phyloP scores from a whole-genome alignment of 768 basidiomycete genomes.

The Tubosaeta brunneosetosa region DNA sequence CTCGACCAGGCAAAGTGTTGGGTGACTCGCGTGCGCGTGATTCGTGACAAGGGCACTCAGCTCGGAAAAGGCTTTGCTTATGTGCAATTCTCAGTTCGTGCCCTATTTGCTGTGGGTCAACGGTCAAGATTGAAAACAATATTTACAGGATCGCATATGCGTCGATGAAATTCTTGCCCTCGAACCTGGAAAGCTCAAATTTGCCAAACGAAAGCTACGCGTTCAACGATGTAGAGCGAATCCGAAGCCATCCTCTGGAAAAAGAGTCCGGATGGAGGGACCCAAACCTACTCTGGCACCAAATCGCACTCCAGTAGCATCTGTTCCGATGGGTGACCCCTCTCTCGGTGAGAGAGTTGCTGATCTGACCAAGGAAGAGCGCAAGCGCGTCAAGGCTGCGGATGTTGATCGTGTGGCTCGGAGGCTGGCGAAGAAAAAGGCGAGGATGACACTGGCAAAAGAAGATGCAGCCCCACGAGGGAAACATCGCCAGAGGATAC shows the following conservation, averaged over 20 bases:
- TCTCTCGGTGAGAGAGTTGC: conserved; percentile 72
- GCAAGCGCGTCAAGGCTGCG: conserved; percentile 75
- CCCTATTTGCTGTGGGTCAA: neutral
- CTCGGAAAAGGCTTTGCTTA: conserved; percentile 96
- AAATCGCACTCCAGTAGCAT: conserved; percentile 7
- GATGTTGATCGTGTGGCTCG: conserved; percentile 80
- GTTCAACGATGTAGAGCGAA: conserved; percentile 87
- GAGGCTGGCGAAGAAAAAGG: conserved; percentile 87
- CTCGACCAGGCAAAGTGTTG: conserved; percentile 45
- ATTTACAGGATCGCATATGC: conserved; percentile 73
- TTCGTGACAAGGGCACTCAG: conserved; percentile 87
- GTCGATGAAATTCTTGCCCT: conserved; percentile 90
- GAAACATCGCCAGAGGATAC: conserved; percentile 45
- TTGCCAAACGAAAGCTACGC: conserved; percentile 89
- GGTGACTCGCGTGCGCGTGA: conserved; percentile 83
- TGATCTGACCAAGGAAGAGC: conserved; percentile 75
- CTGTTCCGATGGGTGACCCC: conserved; percentile 73
- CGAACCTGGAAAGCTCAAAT: conserved; percentile 72
- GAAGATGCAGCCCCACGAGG: conserved; percentile 34
- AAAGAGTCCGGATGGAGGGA: neutral
- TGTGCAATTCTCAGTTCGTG: conserved; percentile 70
- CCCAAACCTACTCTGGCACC: conserved; percentile 5
- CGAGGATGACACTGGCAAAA: conserved; percentile 48
- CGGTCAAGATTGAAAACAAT: neutral
- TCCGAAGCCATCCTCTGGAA: conserved; percentile 34